phyloP scores from a whole-genome alignment of 1,139 yeast species.

The Yamadazyma spencermartinsiae region DNA sequence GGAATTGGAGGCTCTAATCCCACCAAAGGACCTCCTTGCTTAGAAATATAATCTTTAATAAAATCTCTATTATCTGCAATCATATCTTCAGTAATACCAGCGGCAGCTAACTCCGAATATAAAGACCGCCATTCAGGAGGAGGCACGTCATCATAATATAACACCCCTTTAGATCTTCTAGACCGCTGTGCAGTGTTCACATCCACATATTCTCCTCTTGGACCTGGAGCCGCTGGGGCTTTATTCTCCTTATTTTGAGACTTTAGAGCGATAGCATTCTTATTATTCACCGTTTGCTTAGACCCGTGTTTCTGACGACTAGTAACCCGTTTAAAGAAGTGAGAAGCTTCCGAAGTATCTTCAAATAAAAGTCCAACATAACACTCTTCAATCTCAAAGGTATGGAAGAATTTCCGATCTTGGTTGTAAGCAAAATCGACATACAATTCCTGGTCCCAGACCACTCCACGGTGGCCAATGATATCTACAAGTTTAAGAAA shows the following conservation, averaged over 20 bases:
- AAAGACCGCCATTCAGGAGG: conserved; percentile 86
- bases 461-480: conserved; percentile 75
- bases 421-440: conserved; percentile 87
- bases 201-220: conserved; percentile 64
- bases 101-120: conserved; percentile 69
- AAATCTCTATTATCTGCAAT: conserved; percentile 84
- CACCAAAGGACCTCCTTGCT: conserved; percentile 82
- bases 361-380: conserved; percentile 87
- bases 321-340: conserved; percentile 76
- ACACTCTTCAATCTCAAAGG: conserved; percentile 92
- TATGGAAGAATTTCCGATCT: conserved; percentile 91
- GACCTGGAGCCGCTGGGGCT: conserved; percentile 49
- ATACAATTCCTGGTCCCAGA: conserved; percentile 96
- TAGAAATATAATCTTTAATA: conserved; percentile 71
- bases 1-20: conserved; percentile 88
- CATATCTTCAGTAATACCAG: conserved; percentile 87
- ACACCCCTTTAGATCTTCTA: conserved; percentile 57
- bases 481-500: conserved; percentile 88
- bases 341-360: conserved; percentile 85
- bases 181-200: conserved; percentile 55
- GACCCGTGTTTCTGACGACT: conserved; percentile 79
- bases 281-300: conserved; percentile 80
- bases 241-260: conserved; percentile 32
- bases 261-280: conserved; percentile 81
- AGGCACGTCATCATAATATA: conserved; percentile 76